Evolutionary conservation across 192 early-diverging fungal genomes (phyloP).

Genomic region (Podochytrium sp.): DNA sequence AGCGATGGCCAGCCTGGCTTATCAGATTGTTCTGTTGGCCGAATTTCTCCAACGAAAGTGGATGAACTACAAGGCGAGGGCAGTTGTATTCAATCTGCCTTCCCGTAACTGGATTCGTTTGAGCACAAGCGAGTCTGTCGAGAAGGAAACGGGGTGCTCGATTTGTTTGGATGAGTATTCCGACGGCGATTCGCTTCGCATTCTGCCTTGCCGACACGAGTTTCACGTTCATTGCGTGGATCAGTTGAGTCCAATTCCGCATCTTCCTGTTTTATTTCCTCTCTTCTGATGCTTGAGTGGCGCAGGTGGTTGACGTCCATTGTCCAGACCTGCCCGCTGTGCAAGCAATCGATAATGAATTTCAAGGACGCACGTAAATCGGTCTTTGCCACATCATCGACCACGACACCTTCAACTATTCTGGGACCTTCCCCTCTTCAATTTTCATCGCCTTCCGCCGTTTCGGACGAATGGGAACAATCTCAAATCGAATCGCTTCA

Average conservation of each 20-base stretch:
- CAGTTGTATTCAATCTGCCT: constrained; percentile 2
- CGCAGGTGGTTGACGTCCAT: constrained; percentile 79
- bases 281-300: neutral
- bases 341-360: constrained; percentile 59
- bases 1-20: constrained; percentile 74
- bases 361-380: too few species aligned
- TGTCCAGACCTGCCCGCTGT: constrained; percentile 81
- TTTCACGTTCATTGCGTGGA: constrained; percentile 92
- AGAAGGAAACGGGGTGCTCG: constrained; percentile 68
- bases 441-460: too few species aligned
- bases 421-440: too few species aligned
- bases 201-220: constrained; percentile 86
- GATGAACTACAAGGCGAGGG: neutral
- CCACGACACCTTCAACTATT: too few species aligned
- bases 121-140: constrained; percentile 47
- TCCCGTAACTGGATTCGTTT: neutral
- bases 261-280: neutral
- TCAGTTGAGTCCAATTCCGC: constrained; percentile 38
- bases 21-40: constrained; percentile 66
- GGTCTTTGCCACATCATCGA: too few species aligned
- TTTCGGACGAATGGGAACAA: too few species aligned
- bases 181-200: constrained; percentile 75
- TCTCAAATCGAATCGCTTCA: too few species aligned
- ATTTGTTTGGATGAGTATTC: constrained; percentile 94
- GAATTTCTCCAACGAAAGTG: neutral